phyloP scores from a whole-genome alignment of 2,329 filamentous ascomycete genomes.

The Colletotrichum cordylinicola region DNA sequence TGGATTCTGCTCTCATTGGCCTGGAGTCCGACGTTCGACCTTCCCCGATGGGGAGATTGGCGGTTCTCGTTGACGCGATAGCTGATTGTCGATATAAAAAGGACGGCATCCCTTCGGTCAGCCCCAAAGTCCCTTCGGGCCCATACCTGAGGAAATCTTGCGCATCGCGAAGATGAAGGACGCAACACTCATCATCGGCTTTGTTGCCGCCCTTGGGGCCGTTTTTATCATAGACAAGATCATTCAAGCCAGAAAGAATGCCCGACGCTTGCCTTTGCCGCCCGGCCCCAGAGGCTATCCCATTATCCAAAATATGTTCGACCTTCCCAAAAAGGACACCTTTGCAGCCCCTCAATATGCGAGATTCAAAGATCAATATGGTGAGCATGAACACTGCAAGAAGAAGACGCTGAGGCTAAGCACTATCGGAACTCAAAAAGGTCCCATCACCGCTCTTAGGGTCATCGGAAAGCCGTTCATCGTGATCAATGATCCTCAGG shows the following conservation, averaged over 20 bases:
- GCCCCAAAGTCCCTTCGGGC: neutral
- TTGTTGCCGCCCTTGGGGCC: neutral
- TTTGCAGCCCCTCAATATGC: slow-evolving; percentile 38
- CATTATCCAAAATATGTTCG: slow-evolving; percentile 49
- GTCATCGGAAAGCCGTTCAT: slow-evolving; percentile 45
- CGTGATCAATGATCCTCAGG: slow-evolving; percentile 40
- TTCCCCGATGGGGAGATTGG: neutral
- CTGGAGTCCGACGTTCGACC: neutral
- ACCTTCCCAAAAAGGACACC: slow-evolving; percentile 40
- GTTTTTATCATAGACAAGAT: neutral
- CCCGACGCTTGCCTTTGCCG: neutral
- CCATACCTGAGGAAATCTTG: neutral
- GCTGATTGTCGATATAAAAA: neutral
- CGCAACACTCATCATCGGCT: neutral
- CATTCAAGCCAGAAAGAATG: neutral
- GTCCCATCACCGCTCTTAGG: slow-evolving; percentile 35
- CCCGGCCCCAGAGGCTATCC: slow-evolving; percentile 38
- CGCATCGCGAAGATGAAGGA: neutral
- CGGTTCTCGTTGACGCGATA: neutral
- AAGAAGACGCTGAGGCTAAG: neutral
- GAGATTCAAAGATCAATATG: slow-evolving; percentile 36
- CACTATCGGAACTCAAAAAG: neutral
- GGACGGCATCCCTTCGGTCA: neutral
- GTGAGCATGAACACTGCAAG: neutral
- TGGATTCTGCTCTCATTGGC: neutral